Percentiles rank a stretch among this genome's conserved stretches.
phyloP scores from a whole-genome alignment of 306 rosid genomes.

The Cicer cuneatum region DNA sequence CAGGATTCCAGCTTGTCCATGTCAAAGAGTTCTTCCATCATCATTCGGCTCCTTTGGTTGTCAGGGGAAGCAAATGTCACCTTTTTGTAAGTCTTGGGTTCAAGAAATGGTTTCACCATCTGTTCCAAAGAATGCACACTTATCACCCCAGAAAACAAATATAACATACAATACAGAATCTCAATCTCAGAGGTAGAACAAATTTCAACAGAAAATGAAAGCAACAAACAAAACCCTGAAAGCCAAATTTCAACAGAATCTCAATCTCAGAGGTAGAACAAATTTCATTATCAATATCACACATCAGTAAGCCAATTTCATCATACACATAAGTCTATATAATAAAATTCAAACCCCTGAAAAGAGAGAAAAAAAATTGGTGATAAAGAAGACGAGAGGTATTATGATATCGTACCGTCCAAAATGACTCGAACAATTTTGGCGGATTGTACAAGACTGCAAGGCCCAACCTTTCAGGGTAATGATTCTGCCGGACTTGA shows the following conservation, averaged over 20 bases:
- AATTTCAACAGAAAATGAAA: conserved; percentile 18
- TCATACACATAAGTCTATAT: background rate
- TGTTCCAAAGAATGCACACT: conserved; percentile 43
- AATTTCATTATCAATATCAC: conserved; percentile 22
- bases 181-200: conserved; percentile 18
- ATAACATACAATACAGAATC: conserved; percentile 2
- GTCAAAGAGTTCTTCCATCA: conserved; percentile 69
- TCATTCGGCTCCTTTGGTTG: conserved; percentile 60
- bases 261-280: conserved; percentile 18
- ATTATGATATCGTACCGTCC: conserved; percentile 66
- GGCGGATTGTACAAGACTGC: conserved; percentile 88
- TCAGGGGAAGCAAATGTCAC: conserved; percentile 72
- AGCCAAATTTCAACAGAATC: too few species aligned
- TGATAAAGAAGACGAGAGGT: conserved; percentile 34
- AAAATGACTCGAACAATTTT: conserved; percentile 81
- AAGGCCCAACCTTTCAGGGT: conserved; percentile 82
- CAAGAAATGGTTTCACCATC: conserved; percentile 86
- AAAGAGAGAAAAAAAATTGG: background rate
- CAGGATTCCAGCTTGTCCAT: conserved; percentile 62
- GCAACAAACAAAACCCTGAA: background rate
- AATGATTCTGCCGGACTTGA: conserved; percentile 71
- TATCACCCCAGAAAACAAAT: background rate
- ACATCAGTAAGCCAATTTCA: conserved; percentile 6
- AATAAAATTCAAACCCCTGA: background rate
- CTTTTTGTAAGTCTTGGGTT: conserved; percentile 68